Conservation (phyloP, 352 stramenopile genomes). For the Porosira glacialis region DNA sequence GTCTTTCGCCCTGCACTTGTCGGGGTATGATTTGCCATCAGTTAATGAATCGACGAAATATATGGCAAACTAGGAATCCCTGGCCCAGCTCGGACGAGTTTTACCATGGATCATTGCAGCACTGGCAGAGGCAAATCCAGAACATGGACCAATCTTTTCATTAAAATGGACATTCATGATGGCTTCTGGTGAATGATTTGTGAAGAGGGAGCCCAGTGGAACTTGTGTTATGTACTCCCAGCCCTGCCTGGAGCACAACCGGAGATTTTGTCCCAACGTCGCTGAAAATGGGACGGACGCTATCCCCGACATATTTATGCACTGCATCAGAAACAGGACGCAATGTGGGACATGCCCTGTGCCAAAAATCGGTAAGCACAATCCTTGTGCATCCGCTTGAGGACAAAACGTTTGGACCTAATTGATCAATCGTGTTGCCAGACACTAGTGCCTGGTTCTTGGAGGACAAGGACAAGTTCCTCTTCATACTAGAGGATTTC, state of each 20-base stretch:
- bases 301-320: background rate
- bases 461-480: no score
- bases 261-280: background rate
- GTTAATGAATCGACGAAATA: constrained; percentile 8
- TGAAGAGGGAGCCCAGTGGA: constrained; percentile 13
- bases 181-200: constrained; percentile 13
- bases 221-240: background rate
- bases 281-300: background rate
- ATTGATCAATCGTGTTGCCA: no score
- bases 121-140: constrained; percentile 3
- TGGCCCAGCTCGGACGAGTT: constrained; percentile 6
- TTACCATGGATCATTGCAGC: constrained; percentile 8
- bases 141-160: constrained; percentile 10
- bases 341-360: background rate
- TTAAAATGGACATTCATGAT: constrained; percentile 29
- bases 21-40: background rate
- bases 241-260: no score
- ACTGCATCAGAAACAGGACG: background rate
- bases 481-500: background rate
- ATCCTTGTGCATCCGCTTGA: background rate
- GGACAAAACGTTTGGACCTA: no score
- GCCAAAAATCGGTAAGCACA: background rate
- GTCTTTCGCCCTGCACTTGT: background rate
- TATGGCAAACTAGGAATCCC: background rate
- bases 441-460: no score